Conservation (phyloP, 306 rosid species). For the Luffa acutangula region DNA sequence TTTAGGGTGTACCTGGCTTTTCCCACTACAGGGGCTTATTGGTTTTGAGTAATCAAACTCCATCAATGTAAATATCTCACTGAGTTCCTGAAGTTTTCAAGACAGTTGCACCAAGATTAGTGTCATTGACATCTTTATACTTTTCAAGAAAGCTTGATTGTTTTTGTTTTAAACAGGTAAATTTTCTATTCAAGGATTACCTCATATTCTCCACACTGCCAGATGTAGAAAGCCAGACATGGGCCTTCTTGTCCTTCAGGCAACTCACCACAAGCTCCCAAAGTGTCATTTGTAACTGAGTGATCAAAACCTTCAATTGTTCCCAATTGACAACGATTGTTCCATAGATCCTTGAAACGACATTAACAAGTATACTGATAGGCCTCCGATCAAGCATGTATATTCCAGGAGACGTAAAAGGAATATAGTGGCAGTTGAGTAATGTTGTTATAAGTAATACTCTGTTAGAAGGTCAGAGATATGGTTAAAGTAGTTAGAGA, state of each 20-base stretch:
- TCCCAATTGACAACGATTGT: slow-evolving; percentile 55
- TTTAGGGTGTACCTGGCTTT: slow-evolving; percentile 70
- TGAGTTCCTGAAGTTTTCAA: slow-evolving; percentile 57
- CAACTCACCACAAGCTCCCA: slow-evolving; percentile 70
- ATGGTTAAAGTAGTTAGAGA: too few species aligned
- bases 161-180: not conserved
- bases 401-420: too few species aligned
- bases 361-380: not conserved
- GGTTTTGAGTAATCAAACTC: slow-evolving; percentile 77
- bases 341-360: slow-evolving; percentile 62
- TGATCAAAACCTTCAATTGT: slow-evolving; percentile 72
- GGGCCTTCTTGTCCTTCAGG: slow-evolving; percentile 50
- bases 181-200: slow-evolving; percentile 26
- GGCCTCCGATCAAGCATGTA: too few species aligned
- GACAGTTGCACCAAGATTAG: not conserved
- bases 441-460: too few species aligned
- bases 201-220: slow-evolving; percentile 76
- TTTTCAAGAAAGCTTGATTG: slow-evolving; percentile 2
- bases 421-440: too few species aligned
- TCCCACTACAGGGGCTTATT: slow-evolving; percentile 45
- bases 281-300: slow-evolving; percentile 47
- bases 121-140: not conserved
- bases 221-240: slow-evolving; percentile 48
- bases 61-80: slow-evolving; percentile 55
- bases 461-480: too few species aligned